phyloP scores from a whole-genome alignment of 192 early-diverging fungal species.

The Pilaira anomala region DNA sequence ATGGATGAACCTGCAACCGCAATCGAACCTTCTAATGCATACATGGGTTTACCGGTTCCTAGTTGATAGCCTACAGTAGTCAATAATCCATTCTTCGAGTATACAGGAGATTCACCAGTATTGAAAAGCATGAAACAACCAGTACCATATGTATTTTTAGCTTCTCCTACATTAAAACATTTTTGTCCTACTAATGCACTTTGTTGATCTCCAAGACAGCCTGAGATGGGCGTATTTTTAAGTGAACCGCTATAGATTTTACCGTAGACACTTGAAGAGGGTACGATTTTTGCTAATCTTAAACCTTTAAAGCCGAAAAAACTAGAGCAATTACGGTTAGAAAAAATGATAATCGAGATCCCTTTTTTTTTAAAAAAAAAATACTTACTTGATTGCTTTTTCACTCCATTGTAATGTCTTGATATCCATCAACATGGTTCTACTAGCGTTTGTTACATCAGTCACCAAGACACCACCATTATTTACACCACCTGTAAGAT shows the following conservation, averaged over 20 bases:
- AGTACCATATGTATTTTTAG: conserved; percentile 96
- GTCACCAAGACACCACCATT: conserved; percentile 72
- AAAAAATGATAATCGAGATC: background rate
- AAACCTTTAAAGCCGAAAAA: conserved; percentile 45
- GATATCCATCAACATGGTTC: conserved; percentile 95
- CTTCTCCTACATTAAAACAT: conserved; percentile 81
- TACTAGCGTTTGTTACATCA: conserved; percentile 89
- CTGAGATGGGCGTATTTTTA: conserved; percentile 74
- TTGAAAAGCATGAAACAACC: conserved; percentile 97
- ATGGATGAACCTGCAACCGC: conserved; percentile 89
- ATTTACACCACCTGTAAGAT: conserved; percentile 75
- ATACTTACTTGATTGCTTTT: conserved; percentile 44
- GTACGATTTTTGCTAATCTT: conserved; percentile 75
- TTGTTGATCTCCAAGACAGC: conserved; percentile 93
- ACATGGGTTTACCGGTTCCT: conserved; percentile 66
- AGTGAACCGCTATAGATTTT: conserved; percentile 55
- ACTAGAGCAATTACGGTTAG: conserved; percentile 5
- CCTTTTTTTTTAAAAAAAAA: background rate
- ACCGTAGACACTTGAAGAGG: conserved; percentile 80
- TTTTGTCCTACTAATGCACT: conserved; percentile 93
- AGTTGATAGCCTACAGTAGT: conserved; percentile 91
- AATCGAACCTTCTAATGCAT: conserved; percentile 91
- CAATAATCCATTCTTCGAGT: conserved; percentile 79
- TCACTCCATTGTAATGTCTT: conserved; percentile 78
- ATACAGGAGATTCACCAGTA: conserved; percentile 72